These are phyloP conservation scores for Thelephora ganbajun DNA, from an alignment of 768 basidiomycete genomes.

Conservation along the genomic window DNA sequence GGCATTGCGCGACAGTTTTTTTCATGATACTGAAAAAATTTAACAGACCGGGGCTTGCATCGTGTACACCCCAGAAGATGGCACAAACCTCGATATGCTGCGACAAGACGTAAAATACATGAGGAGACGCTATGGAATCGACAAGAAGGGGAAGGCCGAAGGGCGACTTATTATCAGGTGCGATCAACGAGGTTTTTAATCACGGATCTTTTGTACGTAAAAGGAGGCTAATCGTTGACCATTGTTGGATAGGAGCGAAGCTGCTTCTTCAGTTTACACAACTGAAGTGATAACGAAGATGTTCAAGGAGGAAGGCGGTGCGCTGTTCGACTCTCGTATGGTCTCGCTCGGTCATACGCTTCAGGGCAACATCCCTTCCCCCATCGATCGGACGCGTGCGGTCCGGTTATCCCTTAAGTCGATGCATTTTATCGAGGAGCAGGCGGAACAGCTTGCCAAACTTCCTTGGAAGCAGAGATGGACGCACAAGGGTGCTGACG, in stretches of 20 bases:
- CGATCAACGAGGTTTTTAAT: conserved; percentile 12
- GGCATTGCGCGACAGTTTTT: not conserved
- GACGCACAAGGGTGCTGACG: conserved; percentile 54
- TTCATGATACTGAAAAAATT: conserved; percentile 1
- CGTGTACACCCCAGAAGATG: conserved; percentile 88
- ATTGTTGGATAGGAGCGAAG: conserved; percentile 52
- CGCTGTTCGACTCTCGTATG: conserved; percentile 84
- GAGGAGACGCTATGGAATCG: conserved; percentile 71
- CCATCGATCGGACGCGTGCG: conserved; percentile 84
- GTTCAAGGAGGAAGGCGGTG: conserved; percentile 87
- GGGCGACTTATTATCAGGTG: conserved; percentile 89
- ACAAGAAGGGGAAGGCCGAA: conserved; percentile 81
- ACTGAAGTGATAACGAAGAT: conserved; percentile 89
- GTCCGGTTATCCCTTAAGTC: conserved; percentile 82
- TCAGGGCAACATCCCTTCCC: conserved; percentile 92
- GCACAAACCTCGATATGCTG: conserved; percentile 73
- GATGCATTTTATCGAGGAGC: conserved; percentile 86
- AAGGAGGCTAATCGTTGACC: not conserved
- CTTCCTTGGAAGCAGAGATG: conserved; percentile 39
- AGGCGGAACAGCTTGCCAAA: conserved; percentile 42
- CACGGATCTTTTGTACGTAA: not conserved
- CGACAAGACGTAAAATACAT: conserved; percentile 80
- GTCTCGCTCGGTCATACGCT: conserved; percentile 96
- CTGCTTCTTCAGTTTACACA: conserved; percentile 76
- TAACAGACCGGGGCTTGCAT: conserved; percentile 76